These are phyloP conservation scores for Hirsutella thompsonii DNA, from an alignment of 2,329 filamentous ascomycete genomes.

Conservation along the genomic window DNA sequence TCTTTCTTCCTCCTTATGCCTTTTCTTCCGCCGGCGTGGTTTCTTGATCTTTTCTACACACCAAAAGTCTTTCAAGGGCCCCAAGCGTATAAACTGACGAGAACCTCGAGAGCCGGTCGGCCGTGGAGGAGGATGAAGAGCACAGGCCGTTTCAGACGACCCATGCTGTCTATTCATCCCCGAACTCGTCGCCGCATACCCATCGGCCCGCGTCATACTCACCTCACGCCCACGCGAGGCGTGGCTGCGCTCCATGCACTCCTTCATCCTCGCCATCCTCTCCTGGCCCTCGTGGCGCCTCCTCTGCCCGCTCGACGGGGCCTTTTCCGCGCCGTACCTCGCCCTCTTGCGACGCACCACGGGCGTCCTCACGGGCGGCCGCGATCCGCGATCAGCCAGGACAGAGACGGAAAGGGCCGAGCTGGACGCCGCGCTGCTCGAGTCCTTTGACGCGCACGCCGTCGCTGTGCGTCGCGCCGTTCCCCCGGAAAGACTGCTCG, in stretches of 20 bases:
- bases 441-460: neutral
- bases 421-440: neutral
- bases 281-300: neutral
- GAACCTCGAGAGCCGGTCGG: too few relatives aligned
- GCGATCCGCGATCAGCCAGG: neutral
- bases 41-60: too few relatives aligned
- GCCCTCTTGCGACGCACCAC: neutral
- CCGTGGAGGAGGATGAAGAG: too few relatives aligned
- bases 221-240: neutral
- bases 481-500: slow-evolving; percentile 7
- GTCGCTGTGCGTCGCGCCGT: slow-evolving; percentile 4
- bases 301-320: neutral
- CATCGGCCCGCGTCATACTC: slow-evolving; percentile 1
- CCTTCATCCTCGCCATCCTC: neutral
- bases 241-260: neutral
- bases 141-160: neutral
- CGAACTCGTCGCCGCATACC: slow-evolving; percentile 2
- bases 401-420: neutral
- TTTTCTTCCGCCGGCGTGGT: too few relatives aligned
- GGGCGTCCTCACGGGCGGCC: neutral
- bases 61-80: too few relatives aligned
- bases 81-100: too few relatives aligned
- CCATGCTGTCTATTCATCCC: neutral
- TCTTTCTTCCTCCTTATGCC: too few relatives aligned
- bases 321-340: neutral